Conservation (phyloP, 495 filamentous ascomycete species). For the Mytilinidion resinicola region DNA sequence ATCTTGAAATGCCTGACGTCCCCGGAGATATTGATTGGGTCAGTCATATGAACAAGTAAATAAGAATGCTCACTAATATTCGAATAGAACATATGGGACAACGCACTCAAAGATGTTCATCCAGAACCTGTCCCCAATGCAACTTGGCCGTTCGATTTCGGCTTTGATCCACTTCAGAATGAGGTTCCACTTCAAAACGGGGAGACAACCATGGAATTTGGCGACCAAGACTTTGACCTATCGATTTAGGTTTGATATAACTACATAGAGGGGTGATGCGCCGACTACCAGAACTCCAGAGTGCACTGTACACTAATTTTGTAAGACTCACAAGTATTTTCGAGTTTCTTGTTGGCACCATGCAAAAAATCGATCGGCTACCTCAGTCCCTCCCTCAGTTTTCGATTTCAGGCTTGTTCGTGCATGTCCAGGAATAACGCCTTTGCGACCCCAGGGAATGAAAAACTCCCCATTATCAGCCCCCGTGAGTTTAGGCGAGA, state of each 20-base stretch:
- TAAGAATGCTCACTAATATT: not conserved
- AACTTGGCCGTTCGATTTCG: too few species aligned
- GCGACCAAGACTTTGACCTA: too few species aligned
- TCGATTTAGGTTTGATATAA: too few species aligned
- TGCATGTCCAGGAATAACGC: constrained; percentile 15
- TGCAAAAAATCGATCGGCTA: constrained; percentile 30
- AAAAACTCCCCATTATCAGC: constrained; percentile 34
- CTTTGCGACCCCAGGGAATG: constrained; percentile 40
- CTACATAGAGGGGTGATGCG: too few species aligned
- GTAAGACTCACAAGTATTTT: constrained; percentile 4
- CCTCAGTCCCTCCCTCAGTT: constrained; percentile 26
- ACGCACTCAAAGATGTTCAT: not conserved
- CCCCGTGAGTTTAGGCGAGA: constrained; percentile 36
- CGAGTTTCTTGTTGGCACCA: constrained; percentile 33
- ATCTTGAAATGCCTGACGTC: constrained; percentile 20
- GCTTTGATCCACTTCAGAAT: too few species aligned
- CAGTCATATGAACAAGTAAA: not conserved
- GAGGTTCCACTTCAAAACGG: too few species aligned
- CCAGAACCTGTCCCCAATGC: too few species aligned
- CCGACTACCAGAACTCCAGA: not conserved
- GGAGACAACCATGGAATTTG: too few species aligned
- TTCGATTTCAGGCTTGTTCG: constrained; percentile 40
- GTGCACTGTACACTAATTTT: not conserved
- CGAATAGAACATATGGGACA: constrained; percentile 16
- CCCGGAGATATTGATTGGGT: constrained; percentile 28